These are phyloP conservation scores for Bassia scoparia DNA, from an alignment of 148 eudicot species.

Conservation along the genomic window DNA sequence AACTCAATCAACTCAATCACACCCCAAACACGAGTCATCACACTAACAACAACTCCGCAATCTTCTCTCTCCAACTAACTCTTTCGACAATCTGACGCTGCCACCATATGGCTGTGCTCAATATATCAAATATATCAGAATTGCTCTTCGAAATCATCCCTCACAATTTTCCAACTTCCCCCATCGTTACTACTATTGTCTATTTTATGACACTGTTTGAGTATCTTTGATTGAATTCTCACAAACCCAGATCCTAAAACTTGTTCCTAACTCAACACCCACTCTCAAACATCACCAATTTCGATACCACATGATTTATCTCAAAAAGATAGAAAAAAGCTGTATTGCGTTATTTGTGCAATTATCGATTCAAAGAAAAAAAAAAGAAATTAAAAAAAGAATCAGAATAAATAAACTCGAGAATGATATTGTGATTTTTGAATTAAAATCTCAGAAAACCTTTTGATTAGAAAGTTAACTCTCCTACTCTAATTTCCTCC, in stretches of 20 bases:
- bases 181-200: not conserved
- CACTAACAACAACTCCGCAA: constrained; percentile 65
- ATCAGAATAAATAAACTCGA: constrained; percentile 12
- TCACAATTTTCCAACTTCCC: constrained; percentile 55
- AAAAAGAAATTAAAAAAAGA: not conserved
- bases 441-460: constrained; percentile 13
- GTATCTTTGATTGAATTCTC: constrained; percentile 35
- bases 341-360: not conserved
- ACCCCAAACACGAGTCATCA: constrained; percentile 47
- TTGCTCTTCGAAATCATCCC: constrained; percentile 56
- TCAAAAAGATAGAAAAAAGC: not conserved
- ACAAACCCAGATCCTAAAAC: constrained; percentile 43
- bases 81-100: constrained; percentile 75
- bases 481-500: constrained; percentile 3
- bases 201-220: constrained; percentile 25
- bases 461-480: not conserved
- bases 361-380: constrained; percentile 20
- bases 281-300: constrained; percentile 26
- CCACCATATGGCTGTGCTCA: constrained; percentile 69
- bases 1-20: constrained; percentile 59
- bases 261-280: constrained; percentile 30
- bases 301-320: constrained; percentile 15
- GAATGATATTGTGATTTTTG: constrained; percentile 15
- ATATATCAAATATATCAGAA: constrained; percentile 67
- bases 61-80: constrained; percentile 56